phyloP scores from a whole-genome alignment of 768 basidiomycete species.

The Cyathus striatus region DNA sequence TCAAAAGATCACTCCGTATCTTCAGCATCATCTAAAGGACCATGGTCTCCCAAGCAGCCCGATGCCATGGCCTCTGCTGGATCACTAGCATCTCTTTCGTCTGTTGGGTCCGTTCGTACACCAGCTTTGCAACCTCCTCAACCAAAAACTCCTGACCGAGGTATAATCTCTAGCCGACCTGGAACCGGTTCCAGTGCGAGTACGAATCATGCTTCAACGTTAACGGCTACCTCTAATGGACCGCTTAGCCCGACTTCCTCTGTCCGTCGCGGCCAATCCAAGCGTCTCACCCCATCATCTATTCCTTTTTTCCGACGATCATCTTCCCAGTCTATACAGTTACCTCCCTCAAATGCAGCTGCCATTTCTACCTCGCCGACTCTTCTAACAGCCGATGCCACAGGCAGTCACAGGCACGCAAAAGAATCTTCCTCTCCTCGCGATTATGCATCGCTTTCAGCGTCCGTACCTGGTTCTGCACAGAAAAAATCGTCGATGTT shows the following conservation, averaged over 20 bases:
- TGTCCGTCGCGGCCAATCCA: slow-evolving; percentile 62
- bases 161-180: slow-evolving; percentile 52
- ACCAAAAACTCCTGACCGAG: slow-evolving; percentile 64
- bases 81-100: slow-evolving; percentile 71
- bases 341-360: slow-evolving; percentile 43
- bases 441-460: slow-evolving; percentile 46
- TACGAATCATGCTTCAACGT: slow-evolving; percentile 55
- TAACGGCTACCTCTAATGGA: slow-evolving; percentile 46
- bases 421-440: slow-evolving; percentile 47
- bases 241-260: slow-evolving; percentile 74
- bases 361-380: slow-evolving; percentile 51
- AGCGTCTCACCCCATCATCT: slow-evolving; percentile 84
- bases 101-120: slow-evolving; percentile 58
- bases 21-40: slow-evolving; percentile 36
- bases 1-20: slow-evolving; percentile 61
- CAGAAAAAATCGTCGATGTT: slow-evolving; percentile 83
- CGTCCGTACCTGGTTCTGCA: slow-evolving; percentile 50
- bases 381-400: slow-evolving; percentile 33
- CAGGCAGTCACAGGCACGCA: slow-evolving; percentile 33
- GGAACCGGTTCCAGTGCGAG: slow-evolving; percentile 76
- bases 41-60: slow-evolving; percentile 68
- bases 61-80: slow-evolving; percentile 78
- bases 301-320: slow-evolving; percentile 94
- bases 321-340: slow-evolving; percentile 82
- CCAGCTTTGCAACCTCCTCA: slow-evolving; percentile 36